Evolutionary conservation across 345 rosid species (phyloP).

Genomic region (Xanthoceras sorbifolium): DNA sequence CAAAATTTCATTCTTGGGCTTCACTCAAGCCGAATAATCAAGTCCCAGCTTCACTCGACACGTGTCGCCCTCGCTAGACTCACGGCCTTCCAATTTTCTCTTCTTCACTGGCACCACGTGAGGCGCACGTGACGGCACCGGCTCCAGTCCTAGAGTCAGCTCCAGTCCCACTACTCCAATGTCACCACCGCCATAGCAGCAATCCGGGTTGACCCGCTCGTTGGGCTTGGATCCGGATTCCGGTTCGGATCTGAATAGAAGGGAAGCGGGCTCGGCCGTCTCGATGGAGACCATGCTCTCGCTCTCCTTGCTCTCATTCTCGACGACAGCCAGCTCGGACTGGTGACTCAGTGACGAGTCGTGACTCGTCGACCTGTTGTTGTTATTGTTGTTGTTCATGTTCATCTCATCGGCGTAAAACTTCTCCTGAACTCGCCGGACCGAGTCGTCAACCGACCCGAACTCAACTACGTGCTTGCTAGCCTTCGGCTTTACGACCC

Average conservation of each 20-base stretch:
- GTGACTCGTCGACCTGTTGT: constrained; percentile 63
- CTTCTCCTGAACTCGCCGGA: background rate
- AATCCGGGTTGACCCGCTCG: background rate
- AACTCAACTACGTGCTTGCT: constrained; percentile 12
- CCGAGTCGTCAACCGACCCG: background rate
- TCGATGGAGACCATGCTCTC: constrained; percentile 72
- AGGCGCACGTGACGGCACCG: constrained; percentile 40
- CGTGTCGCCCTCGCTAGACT: constrained; percentile 38
- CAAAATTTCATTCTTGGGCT: constrained; percentile 23
- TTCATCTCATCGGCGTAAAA: constrained; percentile 33
- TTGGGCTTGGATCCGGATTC: constrained; percentile 21
- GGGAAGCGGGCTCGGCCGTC: constrained; percentile 41
- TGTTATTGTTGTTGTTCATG: background rate
- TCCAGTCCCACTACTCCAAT: constrained; percentile 57
- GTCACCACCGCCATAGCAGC: constrained; percentile 16
- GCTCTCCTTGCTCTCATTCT: constrained; percentile 64
- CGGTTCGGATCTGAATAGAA: constrained; percentile 34
- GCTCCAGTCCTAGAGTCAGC: constrained; percentile 54
- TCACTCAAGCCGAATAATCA: constrained; percentile 28
- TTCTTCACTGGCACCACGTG: constrained; percentile 81
- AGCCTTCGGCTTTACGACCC: constrained; percentile 37
- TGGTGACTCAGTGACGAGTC: constrained; percentile 91
- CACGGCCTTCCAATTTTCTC: constrained; percentile 46
- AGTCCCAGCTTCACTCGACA: constrained; percentile 70
- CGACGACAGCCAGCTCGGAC: constrained; percentile 63